Percentiles rank a stretch among this genome's conserved stretches.
Conservation (phyloP, 2,329 filamentous ascomycete species). For the Epichloe amarillans region DNA sequence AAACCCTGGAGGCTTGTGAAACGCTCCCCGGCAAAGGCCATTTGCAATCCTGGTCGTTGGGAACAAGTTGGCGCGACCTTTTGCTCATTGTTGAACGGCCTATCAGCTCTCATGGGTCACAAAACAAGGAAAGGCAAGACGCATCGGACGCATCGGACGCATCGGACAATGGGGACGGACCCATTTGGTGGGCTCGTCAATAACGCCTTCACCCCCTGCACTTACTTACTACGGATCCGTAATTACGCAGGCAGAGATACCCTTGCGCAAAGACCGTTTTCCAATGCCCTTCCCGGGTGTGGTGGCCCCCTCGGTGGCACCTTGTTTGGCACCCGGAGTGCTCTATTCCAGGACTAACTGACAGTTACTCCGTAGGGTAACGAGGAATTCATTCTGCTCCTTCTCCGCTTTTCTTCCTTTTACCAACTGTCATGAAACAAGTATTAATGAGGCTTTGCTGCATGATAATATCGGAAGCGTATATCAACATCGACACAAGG, state of each 20-base stretch:
- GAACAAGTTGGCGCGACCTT: no score
- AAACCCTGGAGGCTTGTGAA: constrained; percentile 1
- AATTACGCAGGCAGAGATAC: neutral
- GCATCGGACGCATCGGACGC: neutral
- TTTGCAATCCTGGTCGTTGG: neutral
- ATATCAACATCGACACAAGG: no score
- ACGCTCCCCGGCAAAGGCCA: neutral
- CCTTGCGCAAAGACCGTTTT: neutral
- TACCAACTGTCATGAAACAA: neutral
- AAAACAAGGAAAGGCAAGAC: neutral
- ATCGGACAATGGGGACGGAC: no score
- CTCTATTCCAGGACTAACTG: no score
- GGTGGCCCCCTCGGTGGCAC: neutral
- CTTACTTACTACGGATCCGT: neutral
- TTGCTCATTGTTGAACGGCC: neutral
- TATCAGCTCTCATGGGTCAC: no score
- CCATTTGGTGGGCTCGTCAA: no score
- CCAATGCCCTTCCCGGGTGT: neutral
- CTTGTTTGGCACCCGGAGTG: neutral
- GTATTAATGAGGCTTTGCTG: neutral
- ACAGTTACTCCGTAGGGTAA: no score
- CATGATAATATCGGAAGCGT: neutral
- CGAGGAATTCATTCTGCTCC: no score
- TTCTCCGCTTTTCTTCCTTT: neutral
- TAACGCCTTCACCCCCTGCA: neutral